phyloP scores from a whole-genome alignment of 1,139 yeast genomes.

The Yamadazyma triangularis region DNA sequence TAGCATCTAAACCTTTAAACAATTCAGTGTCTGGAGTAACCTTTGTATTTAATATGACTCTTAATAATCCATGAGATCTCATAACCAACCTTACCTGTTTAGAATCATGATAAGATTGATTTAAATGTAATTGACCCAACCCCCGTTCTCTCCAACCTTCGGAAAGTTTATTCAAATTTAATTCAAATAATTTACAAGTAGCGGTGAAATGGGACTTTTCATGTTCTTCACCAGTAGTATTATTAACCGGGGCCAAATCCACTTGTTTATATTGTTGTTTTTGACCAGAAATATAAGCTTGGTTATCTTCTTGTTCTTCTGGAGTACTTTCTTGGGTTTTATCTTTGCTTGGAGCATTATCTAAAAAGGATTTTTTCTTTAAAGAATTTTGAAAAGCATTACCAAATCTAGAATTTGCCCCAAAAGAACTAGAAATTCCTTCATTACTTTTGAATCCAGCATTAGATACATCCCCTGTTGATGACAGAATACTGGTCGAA shows the following conservation, averaged over 20 bases:
- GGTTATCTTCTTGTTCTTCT: conserved; percentile 8
- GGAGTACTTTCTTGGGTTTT: conserved; percentile 2
- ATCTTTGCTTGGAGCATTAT: conserved; percentile 16
- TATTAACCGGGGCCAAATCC: conserved; percentile 48
- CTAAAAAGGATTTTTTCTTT: conserved; percentile 53
- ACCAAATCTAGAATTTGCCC: conserved; percentile 55
- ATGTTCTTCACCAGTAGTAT: conserved; percentile 84
- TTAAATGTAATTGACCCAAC: conserved; percentile 78
- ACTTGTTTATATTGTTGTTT: conserved; percentile 46
- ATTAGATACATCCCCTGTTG: background rate
- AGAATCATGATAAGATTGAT: conserved; percentile 41
- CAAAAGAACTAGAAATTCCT: conserved; percentile 37
- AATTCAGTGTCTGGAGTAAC: conserved; percentile 55
- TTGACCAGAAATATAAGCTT: conserved; percentile 8
- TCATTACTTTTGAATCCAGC: conserved; percentile 3
- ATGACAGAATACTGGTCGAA: background rate
- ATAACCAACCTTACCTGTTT: conserved; percentile 59
- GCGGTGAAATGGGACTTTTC: conserved; percentile 68
- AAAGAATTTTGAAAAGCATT: conserved; percentile 52
- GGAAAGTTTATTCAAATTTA: conserved; percentile 57
- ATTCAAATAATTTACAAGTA: conserved; percentile 75
- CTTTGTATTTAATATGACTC: conserved; percentile 77
- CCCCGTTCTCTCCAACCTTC: conserved; percentile 98
- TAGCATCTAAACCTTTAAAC: conserved; percentile 78
- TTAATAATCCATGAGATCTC: conserved; percentile 85